Base-by-base conservation (phyloP, 305 asterid genomes). In the Fraxinus paxiana region DNA sequence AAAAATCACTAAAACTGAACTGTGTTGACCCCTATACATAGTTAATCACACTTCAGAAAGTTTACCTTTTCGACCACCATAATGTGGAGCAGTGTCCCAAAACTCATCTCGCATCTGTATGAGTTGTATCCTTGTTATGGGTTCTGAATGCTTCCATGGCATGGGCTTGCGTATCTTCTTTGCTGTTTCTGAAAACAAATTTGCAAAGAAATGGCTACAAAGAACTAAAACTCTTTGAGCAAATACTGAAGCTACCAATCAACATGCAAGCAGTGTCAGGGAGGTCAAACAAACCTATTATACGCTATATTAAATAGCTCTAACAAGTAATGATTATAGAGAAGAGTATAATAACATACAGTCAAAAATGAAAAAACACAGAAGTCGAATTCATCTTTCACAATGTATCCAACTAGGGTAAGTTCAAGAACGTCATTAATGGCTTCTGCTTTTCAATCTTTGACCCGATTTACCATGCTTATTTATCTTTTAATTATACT, bases 31-130 rank as follows among this genome's bases (percentile, higher is more conserved):
- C 22, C 63, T 54, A 5, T 17, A 54, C 22, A 17, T 54, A 17
- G 63, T 18, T 6, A 13, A 31, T 2, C 20, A 4, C 12, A 13
- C 15, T 28, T 31, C 41, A 5, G 15, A 69, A 8, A 31, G 77
- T 86, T 56, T 2, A 93, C 98, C 97, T 90, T 93, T 91, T 84
- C 90, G 86, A 82, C 98, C 98, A 84, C 98, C 98, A 87, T 94
- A 94, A 86, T 94, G 97, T 20, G 98, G 98, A 80, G 98, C 97
- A 85, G 98, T 95, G 85, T 95, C 98, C 98, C 97, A 95, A 85
- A 95, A 93, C 87, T 95, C 98, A 81, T 95, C 98, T 5, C 96
- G 91, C 87, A 93, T 83, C 85, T 84, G 91, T 81, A 80, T 81
- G 30, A 95, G 90, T 82, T 95, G 96, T 80, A 87, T 92, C 87